Percentiles rank a stretch among this genome's conserved stretches.
These are phyloP conservation scores for Teunomyces pallodes DNA, from an alignment of 805 yeast genomes.

Conservation along the genomic window DNA sequence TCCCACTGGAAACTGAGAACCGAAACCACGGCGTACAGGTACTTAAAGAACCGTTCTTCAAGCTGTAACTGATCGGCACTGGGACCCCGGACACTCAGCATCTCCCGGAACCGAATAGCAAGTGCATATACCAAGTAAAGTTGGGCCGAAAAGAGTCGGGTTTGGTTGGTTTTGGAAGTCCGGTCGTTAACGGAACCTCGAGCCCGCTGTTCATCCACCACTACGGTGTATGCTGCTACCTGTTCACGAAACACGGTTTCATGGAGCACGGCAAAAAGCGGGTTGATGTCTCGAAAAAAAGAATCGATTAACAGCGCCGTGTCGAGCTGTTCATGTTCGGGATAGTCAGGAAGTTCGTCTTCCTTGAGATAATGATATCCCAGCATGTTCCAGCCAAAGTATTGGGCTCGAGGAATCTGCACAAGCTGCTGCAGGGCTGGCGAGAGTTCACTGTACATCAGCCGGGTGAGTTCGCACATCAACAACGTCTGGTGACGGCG, in stretches of 20 bases:
- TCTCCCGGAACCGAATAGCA: slow-evolving; percentile 51
- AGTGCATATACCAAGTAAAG: slow-evolving; percentile 48
- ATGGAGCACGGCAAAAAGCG: slow-evolving; percentile 51
- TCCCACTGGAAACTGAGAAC: slow-evolving; percentile 42
- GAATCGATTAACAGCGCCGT: slow-evolving; percentile 28
- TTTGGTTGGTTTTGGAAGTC: slow-evolving; percentile 27
- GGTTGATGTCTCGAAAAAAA: slow-evolving; percentile 51
- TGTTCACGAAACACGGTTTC: slow-evolving; percentile 55
- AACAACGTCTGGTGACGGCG: slow-evolving; percentile 46
- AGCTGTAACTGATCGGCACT: slow-evolving; percentile 20
- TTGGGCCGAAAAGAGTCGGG: slow-evolving; percentile 52
- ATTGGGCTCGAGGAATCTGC: slow-evolving; percentile 53
- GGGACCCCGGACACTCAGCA: slow-evolving; percentile 29
- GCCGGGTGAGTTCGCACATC: slow-evolving; percentile 37
- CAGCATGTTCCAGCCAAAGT: slow-evolving; percentile 66
- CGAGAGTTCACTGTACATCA: slow-evolving; percentile 30
- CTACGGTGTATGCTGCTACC: slow-evolving; percentile 22
- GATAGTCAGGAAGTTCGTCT: slow-evolving; percentile 32
- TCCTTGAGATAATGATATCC: slow-evolving; percentile 49
- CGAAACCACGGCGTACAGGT: slow-evolving; percentile 29
- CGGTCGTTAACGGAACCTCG: slow-evolving; percentile 13
- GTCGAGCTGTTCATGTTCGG: slow-evolving; percentile 17
- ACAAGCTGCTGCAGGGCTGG: slow-evolving; percentile 33
- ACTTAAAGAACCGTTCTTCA: slow-evolving; percentile 36
- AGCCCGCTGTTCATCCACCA: slow-evolving; percentile 9